phyloP scores from a whole-genome alignment of 306 rosid genomes.

The Trifolium subterraneum region DNA sequence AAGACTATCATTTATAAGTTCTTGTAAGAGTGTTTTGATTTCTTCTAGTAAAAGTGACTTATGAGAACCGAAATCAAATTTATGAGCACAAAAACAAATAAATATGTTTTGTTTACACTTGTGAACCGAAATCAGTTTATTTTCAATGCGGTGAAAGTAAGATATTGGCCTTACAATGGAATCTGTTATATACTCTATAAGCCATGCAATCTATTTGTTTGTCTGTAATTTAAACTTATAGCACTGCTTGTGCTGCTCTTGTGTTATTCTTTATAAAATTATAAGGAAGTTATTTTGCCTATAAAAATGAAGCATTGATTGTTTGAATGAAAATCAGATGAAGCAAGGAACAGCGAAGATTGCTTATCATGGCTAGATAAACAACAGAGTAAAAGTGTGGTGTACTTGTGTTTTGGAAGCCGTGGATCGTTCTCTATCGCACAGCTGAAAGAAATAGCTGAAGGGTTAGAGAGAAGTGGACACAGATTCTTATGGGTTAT shows the following conservation, averaged over 20 bases:
- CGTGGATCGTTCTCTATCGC: slow-evolving; percentile 41
- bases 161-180: not conserved
- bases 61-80: not conserved
- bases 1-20: too few species aligned
- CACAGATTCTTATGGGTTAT: slow-evolving; percentile 46
- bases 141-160: slow-evolving; percentile 1
- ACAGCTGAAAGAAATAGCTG: slow-evolving; percentile 42
- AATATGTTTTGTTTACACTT: not conserved
- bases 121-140: not conserved
- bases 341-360: not conserved
- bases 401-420: slow-evolving; percentile 49
- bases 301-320: not conserved
- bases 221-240: not conserved
- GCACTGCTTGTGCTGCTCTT: not conserved
- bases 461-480: slow-evolving; percentile 43
- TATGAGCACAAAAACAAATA: not conserved
- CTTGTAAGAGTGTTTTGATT: too few species aligned
- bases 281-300: not conserved
- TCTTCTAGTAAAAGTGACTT: too few species aligned
- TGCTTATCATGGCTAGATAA: slow-evolving; percentile 46
- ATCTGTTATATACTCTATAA: not conserved
- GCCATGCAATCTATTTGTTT: not conserved
- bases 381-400: slow-evolving; percentile 42
- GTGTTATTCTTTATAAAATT: not conserved
- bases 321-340: slow-evolving; percentile 21